Evolutionary conservation across 768 basidiomycete genomes (phyloP).

Genomic region (Tylopilus plumbeoviolaceoides): DNA sequence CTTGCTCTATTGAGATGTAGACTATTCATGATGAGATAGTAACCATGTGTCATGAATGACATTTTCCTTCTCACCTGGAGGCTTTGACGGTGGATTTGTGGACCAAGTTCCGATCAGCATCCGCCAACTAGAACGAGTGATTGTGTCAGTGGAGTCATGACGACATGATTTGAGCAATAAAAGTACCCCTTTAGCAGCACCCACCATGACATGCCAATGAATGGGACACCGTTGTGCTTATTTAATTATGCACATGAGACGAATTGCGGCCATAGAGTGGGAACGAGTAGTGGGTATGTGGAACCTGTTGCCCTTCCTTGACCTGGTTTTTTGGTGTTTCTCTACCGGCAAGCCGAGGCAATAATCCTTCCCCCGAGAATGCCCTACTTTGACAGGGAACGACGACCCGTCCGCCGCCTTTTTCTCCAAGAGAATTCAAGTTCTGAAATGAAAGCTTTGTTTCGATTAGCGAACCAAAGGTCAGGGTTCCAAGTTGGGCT

Average conservation of each 20-base stretch:
- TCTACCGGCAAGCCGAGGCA: slow-evolving; percentile 7
- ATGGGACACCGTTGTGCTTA: neutral
- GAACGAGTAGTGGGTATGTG: neutral
- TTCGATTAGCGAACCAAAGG: slow-evolving; percentile 4
- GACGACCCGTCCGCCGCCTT: slow-evolving; percentile 12
- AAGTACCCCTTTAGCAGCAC: slow-evolving; percentile 1
- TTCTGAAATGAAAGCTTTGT: slow-evolving; percentile 2
- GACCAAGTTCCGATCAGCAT: slow-evolving; percentile 22
- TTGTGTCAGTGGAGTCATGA: neutral
- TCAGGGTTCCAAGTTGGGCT: slow-evolving; percentile 7
- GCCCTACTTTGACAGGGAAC: neutral
- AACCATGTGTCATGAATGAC: slow-evolving; percentile 10
- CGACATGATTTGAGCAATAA: slow-evolving; percentile 10
- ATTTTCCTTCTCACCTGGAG: slow-evolving; percentile 10
- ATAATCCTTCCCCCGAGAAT: slow-evolving; percentile 7
- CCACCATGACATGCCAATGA: slow-evolving; percentile 5
- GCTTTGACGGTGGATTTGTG: slow-evolving; percentile 1
- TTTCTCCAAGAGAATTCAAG: slow-evolving; percentile 16
- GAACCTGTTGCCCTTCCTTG: slow-evolving; percentile 6
- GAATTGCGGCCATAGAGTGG: slow-evolving; percentile 20
- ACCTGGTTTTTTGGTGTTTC: slow-evolving; percentile 1
- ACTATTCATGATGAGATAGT: slow-evolving; percentile 6
- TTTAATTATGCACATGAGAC: slow-evolving; percentile 10
- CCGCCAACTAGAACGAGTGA: slow-evolving; percentile 13
- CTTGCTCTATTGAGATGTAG: slow-evolving; percentile 4